Evolutionary conservation across 371 early-diverging fungal species (phyloP).

Genomic region (Thermomucor indicae-seudaticae): DNA sequence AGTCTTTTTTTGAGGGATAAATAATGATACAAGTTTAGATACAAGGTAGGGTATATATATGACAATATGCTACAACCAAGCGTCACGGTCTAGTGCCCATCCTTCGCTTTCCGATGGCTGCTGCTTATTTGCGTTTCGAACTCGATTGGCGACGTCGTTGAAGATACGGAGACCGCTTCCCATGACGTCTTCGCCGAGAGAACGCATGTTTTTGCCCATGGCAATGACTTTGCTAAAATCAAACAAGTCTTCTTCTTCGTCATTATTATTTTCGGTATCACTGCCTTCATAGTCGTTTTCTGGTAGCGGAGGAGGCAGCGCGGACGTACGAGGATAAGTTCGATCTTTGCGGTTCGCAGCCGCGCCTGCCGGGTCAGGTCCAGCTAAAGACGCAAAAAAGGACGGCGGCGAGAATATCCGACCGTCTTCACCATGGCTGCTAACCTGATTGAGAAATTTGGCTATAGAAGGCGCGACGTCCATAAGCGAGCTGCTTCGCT

Average conservation of each 20-base stretch:
- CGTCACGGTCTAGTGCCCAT: conserved; percentile 10
- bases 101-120: conserved; percentile 3
- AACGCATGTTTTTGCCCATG: conserved; percentile 32
- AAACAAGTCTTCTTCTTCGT: conserved; percentile 31
- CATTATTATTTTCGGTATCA: conserved; percentile 8
- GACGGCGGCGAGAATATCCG: conserved; percentile 25
- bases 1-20: too few species aligned
- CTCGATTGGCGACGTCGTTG: conserved; percentile 30
- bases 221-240: conserved; percentile 38
- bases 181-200: conserved; percentile 29
- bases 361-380: conserved; percentile 9
- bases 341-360: neutral
- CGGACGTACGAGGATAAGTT: neutral
- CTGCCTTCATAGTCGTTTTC: conserved; percentile 11
- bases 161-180: conserved; percentile 35
- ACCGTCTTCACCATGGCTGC: conserved; percentile 4
- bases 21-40: too few species aligned
- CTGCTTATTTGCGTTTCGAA: conserved; percentile 19
- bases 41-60: too few species aligned
- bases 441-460: conserved; percentile 29
- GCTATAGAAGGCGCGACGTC: conserved; percentile 22
- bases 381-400: conserved; percentile 31
- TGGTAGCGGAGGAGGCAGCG: neutral
- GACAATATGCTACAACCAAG: conserved; percentile 7
- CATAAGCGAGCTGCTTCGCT: conserved; percentile 16